phyloP scores from a whole-genome alignment of 805 yeast genomes.

The Hanseniaspora thailandica region DNA sequence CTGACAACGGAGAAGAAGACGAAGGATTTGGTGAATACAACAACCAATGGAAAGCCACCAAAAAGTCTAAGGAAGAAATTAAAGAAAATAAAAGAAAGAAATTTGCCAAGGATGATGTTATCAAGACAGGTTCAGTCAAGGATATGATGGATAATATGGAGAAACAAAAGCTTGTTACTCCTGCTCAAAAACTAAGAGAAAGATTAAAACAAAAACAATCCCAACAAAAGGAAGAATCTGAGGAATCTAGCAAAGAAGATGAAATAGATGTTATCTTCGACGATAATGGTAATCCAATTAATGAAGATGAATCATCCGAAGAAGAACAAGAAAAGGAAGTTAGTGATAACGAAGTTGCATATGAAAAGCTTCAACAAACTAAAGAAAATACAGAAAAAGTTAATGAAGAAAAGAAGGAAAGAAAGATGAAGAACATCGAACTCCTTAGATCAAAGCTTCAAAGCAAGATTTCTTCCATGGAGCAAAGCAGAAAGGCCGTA shows the following conservation, averaged over 20 bases:
- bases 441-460: conserved; percentile 68
- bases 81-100: conserved; percentile 54
- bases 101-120: conserved; percentile 51
- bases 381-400: conserved; percentile 20
- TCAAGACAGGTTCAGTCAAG: conserved; percentile 16
- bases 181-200: conserved; percentile 16
- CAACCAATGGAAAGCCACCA: conserved; percentile 78
- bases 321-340: conserved; percentile 8
- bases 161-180: conserved; percentile 15
- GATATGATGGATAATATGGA: conserved; percentile 20
- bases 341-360: conserved; percentile 8
- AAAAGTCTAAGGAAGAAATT: conserved; percentile 55
- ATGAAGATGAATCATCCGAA: conserved; percentile 12
- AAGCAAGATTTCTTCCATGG: conserved; percentile 53
- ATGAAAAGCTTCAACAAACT: conserved; percentile 9
- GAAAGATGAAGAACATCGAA: conserved; percentile 18
- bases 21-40: conserved; percentile 10
- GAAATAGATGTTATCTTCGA: conserved; percentile 44
- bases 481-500: conserved; percentile 81
- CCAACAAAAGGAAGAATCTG: conserved; percentile 20
- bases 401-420: conserved; percentile 20
- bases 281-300: conserved; percentile 54
- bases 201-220: conserved; percentile 16
- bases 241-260: conserved; percentile 24
- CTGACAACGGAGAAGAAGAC: background rate